Base-by-base conservation (phyloP, 495 filamentous ascomycete genomes). In the Aspergillus hancockii region DNA sequence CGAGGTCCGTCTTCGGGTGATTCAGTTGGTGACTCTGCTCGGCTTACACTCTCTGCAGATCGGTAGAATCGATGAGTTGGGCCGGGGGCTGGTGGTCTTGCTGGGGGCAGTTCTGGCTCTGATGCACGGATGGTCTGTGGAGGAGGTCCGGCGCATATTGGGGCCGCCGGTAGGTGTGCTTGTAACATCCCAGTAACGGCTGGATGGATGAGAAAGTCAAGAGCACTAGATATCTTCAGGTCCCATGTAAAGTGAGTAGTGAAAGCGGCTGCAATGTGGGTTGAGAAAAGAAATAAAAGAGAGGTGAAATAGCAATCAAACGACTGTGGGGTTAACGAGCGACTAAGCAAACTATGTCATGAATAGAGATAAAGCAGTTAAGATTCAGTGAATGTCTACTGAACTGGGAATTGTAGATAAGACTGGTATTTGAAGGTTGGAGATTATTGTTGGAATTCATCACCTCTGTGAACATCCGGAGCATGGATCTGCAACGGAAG, bases 281-380 rank as follows among this genome's bases (percentile, higher is more conserved):
- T 49, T 34, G 41, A 12, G 31, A 28, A 40, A n/a, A 19, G 32
- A 34, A 55, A 32, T 22, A 45, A 13, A 31, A 55, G 45, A 28
- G 40, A 38, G 52, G 41, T 36, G 32, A 14, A 31, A 56, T 53
- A 38, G 25, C 2, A 54, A 53, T 38, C 49, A 51, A 63, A 63
- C 58, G 60, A 66, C 47, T 36, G 64, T 63, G 59, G 46, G 41
- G 55, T 49, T 54, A 59, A 56, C 30, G 55, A 63, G 47, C 18
- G 55, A 52, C 51, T 58, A 22, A 43, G 51, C 28, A 54, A 34
- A 46, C 13, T 57, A 61, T 63, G 49, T 51, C 60, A 61, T 56
- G 28, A 54, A 34, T 63, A 63, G 54, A 49, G 36, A 63, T 66
- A 63, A 21, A 52, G 50, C 36, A 30, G 47, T 52, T 52, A 23